Evolutionary conservation across 106 monocot species (phyloP).

Genomic region (Acanthochlamys bracteata): DNA sequence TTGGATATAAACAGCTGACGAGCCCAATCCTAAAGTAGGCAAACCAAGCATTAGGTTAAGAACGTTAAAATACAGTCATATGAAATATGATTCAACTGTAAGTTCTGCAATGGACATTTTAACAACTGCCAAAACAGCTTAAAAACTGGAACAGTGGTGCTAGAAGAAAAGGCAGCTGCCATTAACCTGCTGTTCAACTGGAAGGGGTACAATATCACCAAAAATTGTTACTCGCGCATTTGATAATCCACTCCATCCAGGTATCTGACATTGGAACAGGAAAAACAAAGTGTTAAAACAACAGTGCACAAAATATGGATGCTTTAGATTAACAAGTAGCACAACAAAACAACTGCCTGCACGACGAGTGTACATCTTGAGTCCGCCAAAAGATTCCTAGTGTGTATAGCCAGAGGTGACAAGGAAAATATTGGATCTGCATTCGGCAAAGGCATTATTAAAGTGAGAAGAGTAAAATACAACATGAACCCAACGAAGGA

Average conservation of each 20-base stretch:
- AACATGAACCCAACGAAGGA: too few species aligned
- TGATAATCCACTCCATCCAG: constrained; percentile 97
- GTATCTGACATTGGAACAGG: constrained; percentile 42
- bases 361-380: constrained; percentile 98
- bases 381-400: constrained; percentile 81
- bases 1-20: constrained; percentile 60
- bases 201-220: constrained; percentile 76
- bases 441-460: too few species aligned
- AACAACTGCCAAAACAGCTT: too few species aligned
- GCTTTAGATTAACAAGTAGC: neutral
- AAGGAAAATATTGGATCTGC: constrained; percentile 94
- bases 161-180: neutral
- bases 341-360: constrained; percentile 39
- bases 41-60: neutral
- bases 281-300: neutral
- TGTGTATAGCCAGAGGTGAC: constrained; percentile 94
- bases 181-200: constrained; percentile 65
- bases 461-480: too few species aligned
- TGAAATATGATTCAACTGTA: too few species aligned
- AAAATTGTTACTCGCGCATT: constrained; percentile 99
- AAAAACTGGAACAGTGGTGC: too few species aligned
- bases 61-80: neutral
- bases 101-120: too few species aligned
- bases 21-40: constrained; percentile 72
- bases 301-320: neutral